A percentile compares a stretch with the other conserved stretches of the same genome.
These are phyloP conservation scores for Colletotrichum sp. DNA, from an alignment of 2,329 filamentous ascomycete genomes.

Conservation along the genomic window DNA sequence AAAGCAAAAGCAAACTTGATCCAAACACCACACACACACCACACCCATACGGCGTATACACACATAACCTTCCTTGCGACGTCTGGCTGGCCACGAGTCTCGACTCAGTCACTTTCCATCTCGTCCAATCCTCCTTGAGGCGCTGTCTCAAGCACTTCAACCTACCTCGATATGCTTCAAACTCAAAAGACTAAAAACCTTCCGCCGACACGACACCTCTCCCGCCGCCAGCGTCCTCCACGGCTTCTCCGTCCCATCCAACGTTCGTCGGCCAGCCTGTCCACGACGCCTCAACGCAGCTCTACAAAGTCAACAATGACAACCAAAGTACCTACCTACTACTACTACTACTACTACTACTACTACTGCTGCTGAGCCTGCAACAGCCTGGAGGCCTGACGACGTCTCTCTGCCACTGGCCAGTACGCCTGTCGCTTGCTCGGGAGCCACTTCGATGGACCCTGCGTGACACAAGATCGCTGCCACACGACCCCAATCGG, in stretches of 20 bases:
- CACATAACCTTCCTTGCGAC: neutral
- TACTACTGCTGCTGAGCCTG: neutral
- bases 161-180: constrained; percentile 2
- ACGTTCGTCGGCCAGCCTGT: neutral
- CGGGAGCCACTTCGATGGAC: neutral
- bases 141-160: neutral
- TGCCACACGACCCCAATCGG: constrained; percentile 1
- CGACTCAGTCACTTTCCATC: neutral
- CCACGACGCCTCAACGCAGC: neutral
- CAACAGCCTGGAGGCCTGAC: neutral
- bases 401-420: neutral
- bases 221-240: neutral
- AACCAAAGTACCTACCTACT: neutral
- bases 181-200: neutral
- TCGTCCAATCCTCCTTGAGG: neutral
- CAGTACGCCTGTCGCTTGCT: neutral
- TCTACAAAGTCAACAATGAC: neutral
- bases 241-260: neutral
- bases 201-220: neutral
- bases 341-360: neutral
- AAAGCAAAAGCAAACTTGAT: neutral
- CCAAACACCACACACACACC: neutral
- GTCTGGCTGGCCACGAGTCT: neutral
- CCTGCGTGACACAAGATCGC: constrained; percentile 14
- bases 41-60: too few species aligned